Base-by-base conservation (phyloP, 768 basidiomycete genomes). In the Lactarius quietus region DNA sequence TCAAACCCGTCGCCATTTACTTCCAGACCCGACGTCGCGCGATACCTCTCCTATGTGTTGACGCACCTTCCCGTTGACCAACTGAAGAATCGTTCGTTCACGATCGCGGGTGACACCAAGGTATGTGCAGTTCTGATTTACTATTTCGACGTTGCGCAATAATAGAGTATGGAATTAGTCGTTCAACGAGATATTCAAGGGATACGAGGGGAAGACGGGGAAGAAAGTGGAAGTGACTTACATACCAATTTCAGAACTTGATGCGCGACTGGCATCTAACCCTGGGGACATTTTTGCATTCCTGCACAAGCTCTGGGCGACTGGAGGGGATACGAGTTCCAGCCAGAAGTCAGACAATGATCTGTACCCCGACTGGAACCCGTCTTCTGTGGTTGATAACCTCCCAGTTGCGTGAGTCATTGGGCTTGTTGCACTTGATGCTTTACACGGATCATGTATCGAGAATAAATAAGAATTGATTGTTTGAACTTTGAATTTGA, bases 301-400 rank as follows among this genome's bases (percentile, higher is more conserved):
- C 51, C 26, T 69, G 45, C 54, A 54, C 26, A 48, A 6, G 45
- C 12, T 48, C 14, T 48, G 12, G 45, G 45, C 45, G 14, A 15
- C 10, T 5, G 3, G n/a, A n/a, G n/a, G 3, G 43, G 43, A n/a
- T 45, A 4, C 8, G n/a, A 10, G n/a, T 9, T 10, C 33, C 33
- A 33, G 9, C 10, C 8, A 1, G 64, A 26, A 41, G 6, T 35
- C 41, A 12, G 64, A 62, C 41, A 70, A 70, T 41, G 52, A 65
- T n/a, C 28, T 64, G 9, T 71, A 63, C 31, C 70, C 70, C 6
- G 67, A 61, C 31, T 71, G 67, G 67, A 70, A 71, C n/a, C 70
- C 70, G 45, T 60, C 60, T 3, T 26, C 56, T 4, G 64, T 61
- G 1, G n/a, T 70, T 20, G 70, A 71, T 35, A 48, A 54, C 51